Evolutionary conservation across 2,329 filamentous ascomycete genomes (phyloP), one percentile per base, ranked within the genome.

Genomic region (Aspergillus cejpii): DNA sequence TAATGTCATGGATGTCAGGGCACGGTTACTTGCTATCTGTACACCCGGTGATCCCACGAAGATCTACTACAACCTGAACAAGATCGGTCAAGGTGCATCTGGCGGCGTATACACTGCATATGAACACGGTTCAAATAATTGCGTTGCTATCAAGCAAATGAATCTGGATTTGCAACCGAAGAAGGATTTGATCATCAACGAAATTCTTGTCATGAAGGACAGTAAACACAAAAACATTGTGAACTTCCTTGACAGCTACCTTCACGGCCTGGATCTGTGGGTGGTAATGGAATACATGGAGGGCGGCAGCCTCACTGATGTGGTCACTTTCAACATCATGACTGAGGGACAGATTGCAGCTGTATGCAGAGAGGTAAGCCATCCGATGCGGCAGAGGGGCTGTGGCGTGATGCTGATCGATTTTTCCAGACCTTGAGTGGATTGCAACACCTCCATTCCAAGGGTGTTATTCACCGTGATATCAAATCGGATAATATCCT

Each of bases 261-360:
- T 98, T 8, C 85, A 90, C 46, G 79, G 81, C 10, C 87, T 91
- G 34, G 92, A 97, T 66, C 74, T 98, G 23, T 98, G 92, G 92
- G 92, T 98, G 1, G 88, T 97, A 26, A 98, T 98, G 92, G 92
- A 98, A 70, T 98, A 91, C 62, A 98, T 98, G 92, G 91, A 98
- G 68, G 92, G 92, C 48, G 92, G 92, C 51, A 96, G 89, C 68
- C 74, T 98, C 64, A 98, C 92, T 8, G 92, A 98, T 67, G 92
- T 98, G 43, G 92, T 98, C 45, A 98, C 92, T 3, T 97, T 94
- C 71, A 97, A 97, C 70, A 94, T 97, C 62, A 97, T 98, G 92
- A 91, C 85, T 6, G 92, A 98, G 67, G 88, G 87, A 2, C 92
- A 97, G 70, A 97, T 98, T 61, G 90, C 92, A 7, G 88, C 90